Conservation (phyloP, 208 protist genomes). For the Trypanosoma rangeli region DNA sequence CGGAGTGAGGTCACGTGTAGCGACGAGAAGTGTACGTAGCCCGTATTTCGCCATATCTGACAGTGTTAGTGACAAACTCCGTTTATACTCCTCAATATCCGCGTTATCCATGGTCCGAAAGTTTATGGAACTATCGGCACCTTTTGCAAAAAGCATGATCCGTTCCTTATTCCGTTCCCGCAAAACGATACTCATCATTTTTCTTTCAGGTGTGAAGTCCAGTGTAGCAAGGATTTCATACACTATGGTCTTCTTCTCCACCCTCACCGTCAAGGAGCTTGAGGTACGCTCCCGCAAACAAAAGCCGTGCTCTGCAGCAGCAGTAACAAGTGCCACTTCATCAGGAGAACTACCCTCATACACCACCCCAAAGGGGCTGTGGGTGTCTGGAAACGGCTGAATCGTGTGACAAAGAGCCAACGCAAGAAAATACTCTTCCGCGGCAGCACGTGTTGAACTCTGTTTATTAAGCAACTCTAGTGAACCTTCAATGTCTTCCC, state of each 20-base stretch:
- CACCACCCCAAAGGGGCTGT: constrained; percentile 36
- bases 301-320: constrained; percentile 70
- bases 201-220: constrained; percentile 88
- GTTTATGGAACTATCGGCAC: constrained; percentile 82
- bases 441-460: constrained; percentile 26
- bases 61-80: constrained; percentile 39
- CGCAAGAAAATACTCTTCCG: constrained; percentile 75
- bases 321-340: constrained; percentile 91
- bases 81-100: constrained; percentile 54
- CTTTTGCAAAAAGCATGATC: constrained; percentile 91
- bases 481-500: constrained; percentile 32
- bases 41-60: constrained; percentile 79
- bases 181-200: constrained; percentile 94
- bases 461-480: constrained; percentile 38
- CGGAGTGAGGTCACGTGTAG: constrained; percentile 53
- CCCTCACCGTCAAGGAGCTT: constrained; percentile 38
- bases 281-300: constrained; percentile 67
- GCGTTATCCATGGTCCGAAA: constrained; percentile 44
- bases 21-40: constrained; percentile 89
- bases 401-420: constrained; percentile 88
- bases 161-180: constrained; percentile 46
- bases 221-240: constrained; percentile 86
- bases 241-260: constrained; percentile 30
- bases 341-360: constrained; percentile 94
- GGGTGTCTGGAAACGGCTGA: constrained; percentile 65